Base-by-base conservation (phyloP, 1,284 basidiomycete species). In the Tylopilus sp. region DNA sequence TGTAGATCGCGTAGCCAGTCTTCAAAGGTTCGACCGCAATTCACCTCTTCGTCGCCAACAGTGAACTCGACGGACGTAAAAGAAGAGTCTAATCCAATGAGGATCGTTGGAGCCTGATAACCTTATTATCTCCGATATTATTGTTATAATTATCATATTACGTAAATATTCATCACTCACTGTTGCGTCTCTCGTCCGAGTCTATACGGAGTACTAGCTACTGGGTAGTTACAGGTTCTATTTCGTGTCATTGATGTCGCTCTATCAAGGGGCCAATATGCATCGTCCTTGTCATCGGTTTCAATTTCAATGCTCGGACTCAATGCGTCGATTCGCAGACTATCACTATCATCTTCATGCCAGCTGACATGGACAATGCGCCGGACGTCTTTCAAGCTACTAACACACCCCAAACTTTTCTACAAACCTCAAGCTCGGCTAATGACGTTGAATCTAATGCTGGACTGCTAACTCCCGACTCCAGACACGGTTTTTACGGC, bases 401-500 rank as follows among this genome's bases (percentile, higher is more conserved):
- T 21, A 52, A 52, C 26, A 26, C 48, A 4, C 50, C 46, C 3
- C 44, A 46, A 20, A 21, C 14, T 7, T 29, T 39, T 4, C 20
- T 17, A 7, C 48, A n/a, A 12, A 18, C 46, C 31, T 21, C 51
- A 14, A 43, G 6, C 4, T n/a, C 66, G 15, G 20, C 47, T 15
- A 30, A 33, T 30, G 50, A 50, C 17, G 30, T 52, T 24, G 64
- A 65, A 46, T 46, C 54, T 49, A 52, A 21, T 48, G 43, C 54
- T 26, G 67, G 64, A 7, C 57, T 85, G n/a, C 61, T 72, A 40
- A 79, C 82, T 28, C 80, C 83, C 1, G 75, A 82, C 58, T 66
- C 78, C 7, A 75, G 77, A 54, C 83, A 87, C 61, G 84, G 82
- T 0, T 89, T 82, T 67, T 89, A 85, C 63, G 82, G 82, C 4